These are phyloP conservation scores for Leccinum angustisporum DNA, from an alignment of 1,284 basidiomycete species.

Conservation along the genomic window DNA sequence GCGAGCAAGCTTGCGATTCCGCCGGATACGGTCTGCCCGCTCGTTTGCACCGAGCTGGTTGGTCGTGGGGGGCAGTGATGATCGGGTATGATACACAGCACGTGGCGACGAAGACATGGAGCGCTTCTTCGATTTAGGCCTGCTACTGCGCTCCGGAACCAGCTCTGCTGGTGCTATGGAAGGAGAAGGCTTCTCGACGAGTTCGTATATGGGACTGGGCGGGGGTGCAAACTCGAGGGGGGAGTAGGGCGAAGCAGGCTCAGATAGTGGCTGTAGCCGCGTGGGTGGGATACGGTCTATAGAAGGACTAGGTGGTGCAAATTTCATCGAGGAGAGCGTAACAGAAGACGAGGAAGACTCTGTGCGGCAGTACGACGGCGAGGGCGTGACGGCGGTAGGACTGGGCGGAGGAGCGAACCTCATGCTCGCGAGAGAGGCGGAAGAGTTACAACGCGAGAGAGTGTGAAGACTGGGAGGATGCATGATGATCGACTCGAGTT, in stretches of 20 bases:
- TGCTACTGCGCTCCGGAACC: conserved; percentile 26
- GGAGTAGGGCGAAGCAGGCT: conserved; percentile 27
- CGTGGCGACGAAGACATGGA: conserved; percentile 29
- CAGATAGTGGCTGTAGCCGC: conserved; percentile 20
- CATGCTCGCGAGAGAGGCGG: conserved; percentile 30
- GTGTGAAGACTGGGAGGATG: conserved; percentile 22
- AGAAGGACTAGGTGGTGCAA: conserved; percentile 33
- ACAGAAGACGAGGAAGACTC: conserved; percentile 14
- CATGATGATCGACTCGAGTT: conserved; percentile 23
- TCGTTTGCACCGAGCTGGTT: conserved; percentile 67
- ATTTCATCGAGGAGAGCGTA: conserved; percentile 28
- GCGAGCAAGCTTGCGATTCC: conserved; percentile 75
- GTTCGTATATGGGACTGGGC: conserved; percentile 21
- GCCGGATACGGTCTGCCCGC: conserved; percentile 69
- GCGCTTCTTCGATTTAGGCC: conserved; percentile 21
- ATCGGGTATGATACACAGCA: conserved; percentile 15
- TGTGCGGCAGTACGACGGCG: conserved; percentile 12
- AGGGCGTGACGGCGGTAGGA: conserved; percentile 14
- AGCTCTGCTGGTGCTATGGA: conserved; percentile 37
- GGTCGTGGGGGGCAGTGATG: conserved; percentile 52
- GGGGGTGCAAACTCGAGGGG: conserved; percentile 33
- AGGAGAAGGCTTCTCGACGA: conserved; percentile 40
- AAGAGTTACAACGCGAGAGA: conserved; percentile 19
- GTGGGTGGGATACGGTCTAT: conserved; percentile 1
- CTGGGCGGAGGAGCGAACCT: conserved; percentile 33